These are phyloP conservation scores for Neoascochyta sp. DNA, from an alignment of 2,329 filamentous ascomycete species.

Conservation along the genomic window DNA sequence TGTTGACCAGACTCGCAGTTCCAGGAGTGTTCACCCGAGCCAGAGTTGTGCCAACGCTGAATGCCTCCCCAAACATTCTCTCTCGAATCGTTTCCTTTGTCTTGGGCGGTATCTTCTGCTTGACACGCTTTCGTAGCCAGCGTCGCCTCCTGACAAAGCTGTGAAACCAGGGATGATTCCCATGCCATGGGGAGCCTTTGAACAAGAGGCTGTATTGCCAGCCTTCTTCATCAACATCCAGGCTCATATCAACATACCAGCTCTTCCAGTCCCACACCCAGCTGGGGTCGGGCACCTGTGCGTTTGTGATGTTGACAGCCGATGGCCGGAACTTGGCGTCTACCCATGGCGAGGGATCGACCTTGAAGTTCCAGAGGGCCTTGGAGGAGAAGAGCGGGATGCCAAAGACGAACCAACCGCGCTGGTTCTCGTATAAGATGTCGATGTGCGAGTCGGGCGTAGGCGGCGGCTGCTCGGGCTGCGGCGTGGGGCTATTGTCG, in stretches of 20 bases:
- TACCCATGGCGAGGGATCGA: constrained; percentile 86
- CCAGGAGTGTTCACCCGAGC: constrained; percentile 36
- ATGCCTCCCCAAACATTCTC: constrained; percentile 38
- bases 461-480: constrained; percentile 14
- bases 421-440: constrained; percentile 91
- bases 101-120: constrained; percentile 48
- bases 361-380: constrained; percentile 67
- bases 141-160: constrained; percentile 87
- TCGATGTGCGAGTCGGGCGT: constrained; percentile 55
- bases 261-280: constrained; percentile 84
- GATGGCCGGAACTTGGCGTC: constrained; percentile 57
- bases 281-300: constrained; percentile 87
- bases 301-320: constrained; percentile 72
- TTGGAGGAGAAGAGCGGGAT: constrained; percentile 83
- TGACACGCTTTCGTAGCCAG: constrained; percentile 79
- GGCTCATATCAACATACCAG: constrained; percentile 74
- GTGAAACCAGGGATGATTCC: constrained; percentile 83
- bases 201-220: constrained; percentile 98
- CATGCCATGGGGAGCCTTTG: constrained; percentile 66
- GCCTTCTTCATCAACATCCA: constrained; percentile 80
- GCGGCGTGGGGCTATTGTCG: constrained; percentile 28
- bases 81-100: constrained; percentile 30
- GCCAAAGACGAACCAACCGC: constrained; percentile 85
- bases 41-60: constrained; percentile 38
- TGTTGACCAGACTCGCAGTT: constrained; percentile 43